These are phyloP conservation scores for Tylopilus vinaceipallidus DNA, from an alignment of 768 basidiomycete species.

Conservation along the genomic window DNA sequence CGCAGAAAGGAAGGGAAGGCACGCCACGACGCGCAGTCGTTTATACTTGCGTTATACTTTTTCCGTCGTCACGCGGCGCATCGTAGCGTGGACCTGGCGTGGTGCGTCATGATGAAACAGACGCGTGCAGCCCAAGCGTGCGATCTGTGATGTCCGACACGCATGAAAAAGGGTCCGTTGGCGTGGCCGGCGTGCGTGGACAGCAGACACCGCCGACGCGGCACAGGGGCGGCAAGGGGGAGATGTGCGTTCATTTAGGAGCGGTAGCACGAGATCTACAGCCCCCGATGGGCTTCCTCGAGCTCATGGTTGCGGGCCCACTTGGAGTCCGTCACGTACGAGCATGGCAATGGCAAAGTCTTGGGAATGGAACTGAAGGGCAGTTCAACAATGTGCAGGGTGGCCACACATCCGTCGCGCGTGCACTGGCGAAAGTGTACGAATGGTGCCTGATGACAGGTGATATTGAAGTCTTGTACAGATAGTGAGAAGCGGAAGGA, in stretches of 20 bases:
- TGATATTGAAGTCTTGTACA: not conserved
- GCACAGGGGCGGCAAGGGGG: not conserved
- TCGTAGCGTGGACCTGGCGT: not conserved
- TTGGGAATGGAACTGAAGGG: not conserved
- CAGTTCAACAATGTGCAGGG: not conserved
- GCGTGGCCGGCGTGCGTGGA: not conserved
- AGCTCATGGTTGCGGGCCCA: slow-evolving; percentile 1
- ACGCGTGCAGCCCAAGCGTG: not conserved
- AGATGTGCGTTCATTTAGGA: not conserved
- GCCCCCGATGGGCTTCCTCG: slow-evolving; percentile 12
- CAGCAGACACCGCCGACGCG: not conserved
- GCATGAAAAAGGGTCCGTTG: not conserved
- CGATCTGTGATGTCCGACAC: not conserved
- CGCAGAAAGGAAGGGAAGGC: not conserved
- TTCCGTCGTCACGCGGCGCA: too few relatives aligned
- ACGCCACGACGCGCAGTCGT: not conserved
- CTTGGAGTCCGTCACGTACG: not conserved
- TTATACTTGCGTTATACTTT: not conserved
- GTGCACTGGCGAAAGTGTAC: not conserved
- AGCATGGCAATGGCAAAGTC: not conserved
- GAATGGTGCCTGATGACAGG: slow-evolving; percentile 4
- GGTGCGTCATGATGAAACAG: not conserved
- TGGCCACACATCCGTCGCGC: not conserved
- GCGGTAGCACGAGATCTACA: not conserved
- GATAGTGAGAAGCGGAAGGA: not conserved